These are phyloP conservation scores for Salix dunnii DNA, from an alignment of 345 rosid genomes.

Conservation along the genomic window DNA sequence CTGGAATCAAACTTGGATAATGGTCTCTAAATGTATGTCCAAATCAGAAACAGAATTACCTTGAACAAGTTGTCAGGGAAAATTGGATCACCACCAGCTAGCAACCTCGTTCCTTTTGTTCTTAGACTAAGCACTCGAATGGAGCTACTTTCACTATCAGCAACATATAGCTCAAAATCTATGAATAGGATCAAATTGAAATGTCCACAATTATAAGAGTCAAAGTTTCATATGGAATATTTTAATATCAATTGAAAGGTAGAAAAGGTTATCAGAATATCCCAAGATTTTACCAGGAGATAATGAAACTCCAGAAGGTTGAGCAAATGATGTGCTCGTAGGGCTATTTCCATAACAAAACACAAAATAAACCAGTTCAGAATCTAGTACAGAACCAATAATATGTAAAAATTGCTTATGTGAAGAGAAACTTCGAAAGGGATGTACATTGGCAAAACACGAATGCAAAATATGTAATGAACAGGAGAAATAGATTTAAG, in stretches of 20 bases:
- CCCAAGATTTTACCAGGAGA: constrained; percentile 51
- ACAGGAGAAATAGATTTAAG: background rate
- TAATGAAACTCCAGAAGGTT: constrained; percentile 85
- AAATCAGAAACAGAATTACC: constrained; percentile 37
- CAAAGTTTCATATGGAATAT: background rate
- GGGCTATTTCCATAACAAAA: constrained; percentile 48
- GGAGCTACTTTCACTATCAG: constrained; percentile 98
- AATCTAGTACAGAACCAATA: background rate
- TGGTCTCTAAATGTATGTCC: background rate
- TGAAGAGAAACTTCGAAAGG: background rate
- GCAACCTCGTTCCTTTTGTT: constrained; percentile 82
- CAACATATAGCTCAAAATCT: constrained; percentile 76
- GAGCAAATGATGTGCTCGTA: constrained; percentile 75
- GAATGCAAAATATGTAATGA: constrained; percentile 1
- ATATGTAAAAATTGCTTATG: background rate
- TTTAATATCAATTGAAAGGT: background rate
- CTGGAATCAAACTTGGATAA: background rate
- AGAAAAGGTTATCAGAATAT: constrained; percentile 8
- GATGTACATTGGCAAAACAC: background rate
- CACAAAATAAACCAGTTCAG: constrained; percentile 8
- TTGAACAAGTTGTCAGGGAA: constrained; percentile 80
- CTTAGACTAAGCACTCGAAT: constrained; percentile 75
- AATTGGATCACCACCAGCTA: constrained; percentile 83
- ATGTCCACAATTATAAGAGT: background rate
- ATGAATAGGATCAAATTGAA: constrained; percentile 13